Conservation (phyloP, 306 rosid genomes). For the peach (Prunus persica) region DNA sequence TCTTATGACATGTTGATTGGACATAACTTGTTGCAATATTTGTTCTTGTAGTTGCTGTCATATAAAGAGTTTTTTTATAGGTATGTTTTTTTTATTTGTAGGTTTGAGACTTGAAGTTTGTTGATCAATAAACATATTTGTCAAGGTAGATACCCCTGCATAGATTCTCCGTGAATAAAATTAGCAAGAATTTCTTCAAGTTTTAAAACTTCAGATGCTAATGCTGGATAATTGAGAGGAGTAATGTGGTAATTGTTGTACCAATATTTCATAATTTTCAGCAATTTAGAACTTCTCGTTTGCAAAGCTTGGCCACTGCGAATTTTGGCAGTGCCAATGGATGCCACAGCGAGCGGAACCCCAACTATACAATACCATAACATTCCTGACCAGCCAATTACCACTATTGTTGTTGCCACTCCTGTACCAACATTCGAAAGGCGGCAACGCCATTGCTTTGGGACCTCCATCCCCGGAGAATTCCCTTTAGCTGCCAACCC, state of each 20-base stretch:
- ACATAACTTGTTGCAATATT: slow-evolving; percentile 27
- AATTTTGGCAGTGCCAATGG: slow-evolving; percentile 92
- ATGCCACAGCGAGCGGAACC: slow-evolving; percentile 88
- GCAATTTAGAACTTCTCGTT: slow-evolving; percentile 49
- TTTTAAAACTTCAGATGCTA: slow-evolving; percentile 30
- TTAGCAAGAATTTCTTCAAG: slow-evolving; percentile 31
- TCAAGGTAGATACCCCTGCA: slow-evolving; percentile 33
- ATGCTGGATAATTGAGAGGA: slow-evolving; percentile 34
- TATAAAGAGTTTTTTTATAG: slow-evolving; percentile 47
- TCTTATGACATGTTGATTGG: slow-evolving; percentile 23
- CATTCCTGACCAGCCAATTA: slow-evolving; percentile 81
- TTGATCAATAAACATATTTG: slow-evolving; percentile 43
- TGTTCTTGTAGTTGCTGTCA: slow-evolving; percentile 38
- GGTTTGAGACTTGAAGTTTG: slow-evolving; percentile 89
- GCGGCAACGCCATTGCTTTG: slow-evolving; percentile 78
- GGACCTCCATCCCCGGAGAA: slow-evolving; percentile 83
- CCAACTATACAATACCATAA: slow-evolving; percentile 77
- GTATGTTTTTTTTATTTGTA: slow-evolving; percentile 64
- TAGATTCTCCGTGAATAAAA: slow-evolving; percentile 1
- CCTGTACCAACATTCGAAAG: slow-evolving; percentile 62
- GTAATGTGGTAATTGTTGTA: slow-evolving; percentile 47
- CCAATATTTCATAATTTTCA: slow-evolving; percentile 56
- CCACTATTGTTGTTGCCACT: slow-evolving; percentile 59
- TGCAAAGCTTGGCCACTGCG: slow-evolving; percentile 80
- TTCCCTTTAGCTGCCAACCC: slow-evolving; percentile 94